Percentiles rank a stretch among this genome's conserved stretches.
Conservation (phyloP, 2,329 filamentous ascomycete species). For the Sporothrix globosa region DNA sequence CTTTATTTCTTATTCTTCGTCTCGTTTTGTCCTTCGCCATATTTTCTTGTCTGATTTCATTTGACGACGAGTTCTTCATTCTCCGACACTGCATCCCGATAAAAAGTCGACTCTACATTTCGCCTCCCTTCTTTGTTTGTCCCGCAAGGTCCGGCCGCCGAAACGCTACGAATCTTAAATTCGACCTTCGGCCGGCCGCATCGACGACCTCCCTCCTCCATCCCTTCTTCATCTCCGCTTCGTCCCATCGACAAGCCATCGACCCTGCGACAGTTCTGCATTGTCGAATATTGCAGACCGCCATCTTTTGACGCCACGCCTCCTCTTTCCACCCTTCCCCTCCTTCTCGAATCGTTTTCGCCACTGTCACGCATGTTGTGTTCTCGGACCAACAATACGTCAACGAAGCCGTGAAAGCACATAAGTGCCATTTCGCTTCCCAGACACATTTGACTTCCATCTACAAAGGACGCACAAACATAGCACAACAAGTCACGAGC, state of each 20-base stretch:
- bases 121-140: conserved; percentile 13
- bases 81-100: background rate
- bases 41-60: background rate
- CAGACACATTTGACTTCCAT: background rate
- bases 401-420: conserved; percentile 11
- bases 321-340: background rate
- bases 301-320: conserved; percentile 27
- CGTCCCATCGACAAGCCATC: conserved; percentile 4
- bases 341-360: background rate
- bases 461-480: background rate
- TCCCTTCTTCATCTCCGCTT: background rate
- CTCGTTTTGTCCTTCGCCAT: background rate
- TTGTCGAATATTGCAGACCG: conserved; percentile 23
- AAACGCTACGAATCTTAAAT: conserved; percentile 12
- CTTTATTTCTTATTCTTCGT: background rate
- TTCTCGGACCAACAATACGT: background rate
- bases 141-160: conserved; percentile 20
- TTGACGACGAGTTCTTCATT: background rate
- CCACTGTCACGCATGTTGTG: conserved; percentile 28
- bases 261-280: background rate
- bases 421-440: background rate
- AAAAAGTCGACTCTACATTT: conserved; percentile 6
- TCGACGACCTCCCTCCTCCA: background rate
- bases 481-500: background rate
- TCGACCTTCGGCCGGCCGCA: background rate